A percentile compares a stretch with the other conserved stretches of the same genome.
These are phyloP conservation scores for Asterella californica DNA, from an alignment of 225 moss, liverwort and hornwort species.

Conservation along the genomic window DNA sequence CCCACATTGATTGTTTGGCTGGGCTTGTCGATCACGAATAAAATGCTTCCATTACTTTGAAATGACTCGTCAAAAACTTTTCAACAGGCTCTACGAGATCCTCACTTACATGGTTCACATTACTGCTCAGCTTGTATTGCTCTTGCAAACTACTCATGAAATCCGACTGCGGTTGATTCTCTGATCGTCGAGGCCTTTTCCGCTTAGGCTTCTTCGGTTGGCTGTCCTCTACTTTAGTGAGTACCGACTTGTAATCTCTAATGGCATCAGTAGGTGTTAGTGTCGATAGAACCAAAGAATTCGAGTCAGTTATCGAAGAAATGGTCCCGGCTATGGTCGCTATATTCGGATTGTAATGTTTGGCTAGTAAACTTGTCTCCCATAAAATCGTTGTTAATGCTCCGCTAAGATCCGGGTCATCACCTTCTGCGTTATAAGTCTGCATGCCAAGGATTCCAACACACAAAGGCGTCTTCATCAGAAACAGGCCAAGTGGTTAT, in stretches of 20 bases:
- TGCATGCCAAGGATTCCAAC: conserved; percentile 24
- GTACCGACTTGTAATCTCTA: conserved; percentile 23
- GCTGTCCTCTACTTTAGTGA: conserved; percentile 7
- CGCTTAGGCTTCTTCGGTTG: neutral
- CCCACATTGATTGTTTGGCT: too few species aligned
- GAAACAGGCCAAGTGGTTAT: neutral
- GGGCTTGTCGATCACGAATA: neutral
- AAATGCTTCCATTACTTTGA: conserved; percentile 31
- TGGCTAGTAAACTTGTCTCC: conserved; percentile 55
- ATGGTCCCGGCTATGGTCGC: conserved; percentile 52
- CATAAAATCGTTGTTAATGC: conserved; percentile 64
- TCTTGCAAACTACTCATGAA: conserved; percentile 23
- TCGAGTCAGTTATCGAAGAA: conserved; percentile 42
- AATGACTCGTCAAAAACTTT: conserved; percentile 28
- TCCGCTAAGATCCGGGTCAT: conserved; percentile 75
- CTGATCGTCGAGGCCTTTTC: neutral
- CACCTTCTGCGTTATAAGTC: conserved; percentile 46
- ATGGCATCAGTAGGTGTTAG: conserved; percentile 51
- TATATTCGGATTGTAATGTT: conserved; percentile 56
- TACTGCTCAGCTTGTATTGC: neutral
- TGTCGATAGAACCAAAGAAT: conserved; percentile 51
- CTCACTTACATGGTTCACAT: neutral
- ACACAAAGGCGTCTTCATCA: neutral
- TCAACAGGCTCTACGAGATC: neutral
- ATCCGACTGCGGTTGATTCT: conserved; percentile 11